A percentile compares a stretch with the other conserved stretches of the same genome.
Conservation (phyloP, 257 asterid genomes). For the Forsythia suspensa region DNA sequence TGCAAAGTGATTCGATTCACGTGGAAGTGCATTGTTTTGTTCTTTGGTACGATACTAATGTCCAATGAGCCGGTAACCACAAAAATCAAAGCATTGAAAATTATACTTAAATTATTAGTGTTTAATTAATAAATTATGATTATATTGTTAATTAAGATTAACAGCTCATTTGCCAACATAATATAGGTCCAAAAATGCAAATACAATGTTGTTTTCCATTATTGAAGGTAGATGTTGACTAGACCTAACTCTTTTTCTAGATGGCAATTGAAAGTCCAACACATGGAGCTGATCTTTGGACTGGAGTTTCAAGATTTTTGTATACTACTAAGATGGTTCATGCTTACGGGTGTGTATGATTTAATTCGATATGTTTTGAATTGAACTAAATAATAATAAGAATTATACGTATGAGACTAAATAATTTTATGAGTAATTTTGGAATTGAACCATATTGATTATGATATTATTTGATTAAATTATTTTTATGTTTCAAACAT, state of each 20-base stretch:
- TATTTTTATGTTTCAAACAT: too few species aligned
- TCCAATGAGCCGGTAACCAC: neutral
- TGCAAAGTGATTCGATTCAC: neutral
- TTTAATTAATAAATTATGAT: neutral
- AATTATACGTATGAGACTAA: too few species aligned
- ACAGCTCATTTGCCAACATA: neutral
- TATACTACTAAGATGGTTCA: too few species aligned
- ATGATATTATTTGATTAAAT: too few species aligned
- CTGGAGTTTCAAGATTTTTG: too few species aligned
- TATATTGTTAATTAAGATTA: neutral
- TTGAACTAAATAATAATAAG: too few species aligned
- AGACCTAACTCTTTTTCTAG: neutral
- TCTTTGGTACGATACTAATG: neutral
- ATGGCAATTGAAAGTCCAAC: neutral
- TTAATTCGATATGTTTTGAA: too few species aligned
- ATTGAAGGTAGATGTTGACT: neutral
- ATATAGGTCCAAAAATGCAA: neutral
- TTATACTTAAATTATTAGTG: neutral
- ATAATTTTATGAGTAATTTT: too few species aligned
- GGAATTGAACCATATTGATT: too few species aligned
- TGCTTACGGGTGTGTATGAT: too few species aligned
- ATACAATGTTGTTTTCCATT: neutral
- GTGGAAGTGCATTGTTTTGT: neutral
- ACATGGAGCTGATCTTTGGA: neutral
- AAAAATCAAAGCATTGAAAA: neutral